phyloP scores from a whole-genome alignment of 1,284 basidiomycete species.

The Neotropicomus parvogracilis region DNA sequence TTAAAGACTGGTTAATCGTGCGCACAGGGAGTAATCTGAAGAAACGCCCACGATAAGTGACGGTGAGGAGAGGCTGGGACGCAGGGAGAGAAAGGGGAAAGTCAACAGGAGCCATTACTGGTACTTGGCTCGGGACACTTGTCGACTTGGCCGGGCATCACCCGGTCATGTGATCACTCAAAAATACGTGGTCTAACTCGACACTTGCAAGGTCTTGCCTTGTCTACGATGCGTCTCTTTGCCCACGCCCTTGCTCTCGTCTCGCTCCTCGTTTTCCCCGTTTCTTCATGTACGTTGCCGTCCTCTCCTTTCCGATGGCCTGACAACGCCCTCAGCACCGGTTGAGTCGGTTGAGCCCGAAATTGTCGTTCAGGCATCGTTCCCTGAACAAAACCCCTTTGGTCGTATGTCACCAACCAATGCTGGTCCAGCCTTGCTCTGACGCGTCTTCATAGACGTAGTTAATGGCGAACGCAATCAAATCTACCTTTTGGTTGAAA shows the following conservation, averaged over 20 bases:
- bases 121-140: too few relatives aligned
- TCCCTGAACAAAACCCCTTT: constrained; percentile 76
- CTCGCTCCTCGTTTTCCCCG: constrained; percentile 20
- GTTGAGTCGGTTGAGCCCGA: constrained; percentile 41
- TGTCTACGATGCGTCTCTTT: constrained; percentile 25
- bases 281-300: constrained; percentile 28
- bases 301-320: neutral
- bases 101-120: constrained; percentile 12
- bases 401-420: constrained; percentile 58
- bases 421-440: neutral
- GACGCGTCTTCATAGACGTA: constrained; percentile 51
- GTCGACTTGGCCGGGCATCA: too few relatives aligned
- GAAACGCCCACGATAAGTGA: constrained; percentile 56
- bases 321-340: constrained; percentile 16
- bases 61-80: constrained; percentile 50
- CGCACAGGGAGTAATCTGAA: neutral
- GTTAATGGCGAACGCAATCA: constrained; percentile 84
- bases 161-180: constrained; percentile 18
- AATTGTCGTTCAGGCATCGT: constrained; percentile 61
- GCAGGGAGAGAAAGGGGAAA: constrained; percentile 46
- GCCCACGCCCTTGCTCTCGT: constrained; percentile 15
- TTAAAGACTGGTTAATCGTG: neutral
- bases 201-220: neutral
- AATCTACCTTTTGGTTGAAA: constrained; percentile 66
- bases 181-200: neutral